Percentiles rank a stretch among this genome's conserved stretches.
These are phyloP conservation scores for Dovyalis caffra DNA, from an alignment of 345 rosid species.

Conservation along the genomic window DNA sequence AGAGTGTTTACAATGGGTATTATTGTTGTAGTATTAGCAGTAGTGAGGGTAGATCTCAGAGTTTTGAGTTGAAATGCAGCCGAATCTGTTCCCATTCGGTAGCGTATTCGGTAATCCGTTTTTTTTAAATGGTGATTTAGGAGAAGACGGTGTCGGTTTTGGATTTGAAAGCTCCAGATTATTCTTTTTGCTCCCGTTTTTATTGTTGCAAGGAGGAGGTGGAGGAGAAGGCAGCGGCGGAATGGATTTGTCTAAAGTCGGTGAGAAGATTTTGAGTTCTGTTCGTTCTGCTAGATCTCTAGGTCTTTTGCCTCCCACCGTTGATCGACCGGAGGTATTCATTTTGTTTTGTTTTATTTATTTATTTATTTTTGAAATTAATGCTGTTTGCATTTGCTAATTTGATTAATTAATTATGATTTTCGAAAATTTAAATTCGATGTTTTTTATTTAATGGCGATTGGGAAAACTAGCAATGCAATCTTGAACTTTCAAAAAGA, in stretches of 20 bases:
- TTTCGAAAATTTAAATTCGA: not conserved
- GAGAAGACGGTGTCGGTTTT: slow-evolving; percentile 22
- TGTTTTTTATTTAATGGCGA: not conserved
- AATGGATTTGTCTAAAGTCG: slow-evolving; percentile 92
- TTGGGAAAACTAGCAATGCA: not conserved
- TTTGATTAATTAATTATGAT: not conserved
- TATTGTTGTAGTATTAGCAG: not conserved
- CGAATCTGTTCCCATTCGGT: slow-evolving; percentile 67
- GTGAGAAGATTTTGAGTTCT: slow-evolving; percentile 89
- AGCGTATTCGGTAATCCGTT: slow-evolving; percentile 59
- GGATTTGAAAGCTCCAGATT: slow-evolving; percentile 80
- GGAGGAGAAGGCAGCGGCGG: slow-evolving; percentile 58
- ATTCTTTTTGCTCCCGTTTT: slow-evolving; percentile 77
- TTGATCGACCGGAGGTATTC: slow-evolving; percentile 88
- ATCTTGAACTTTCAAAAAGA: not conserved
- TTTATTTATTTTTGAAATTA: not conserved
- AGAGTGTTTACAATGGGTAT: not conserved
- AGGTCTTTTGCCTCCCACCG: slow-evolving; percentile 69
- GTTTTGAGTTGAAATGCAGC: slow-evolving; percentile 66
- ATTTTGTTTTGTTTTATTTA: not conserved
- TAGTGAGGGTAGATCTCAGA: slow-evolving; percentile 24
- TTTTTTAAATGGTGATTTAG: slow-evolving; percentile 61
- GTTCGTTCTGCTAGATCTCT: slow-evolving; percentile 92
- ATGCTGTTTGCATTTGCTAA: not conserved
- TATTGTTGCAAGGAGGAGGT: slow-evolving; percentile 62